Conservation (phyloP, 1,139 yeast genomes). For the Sugiyamaella paludigena region DNA sequence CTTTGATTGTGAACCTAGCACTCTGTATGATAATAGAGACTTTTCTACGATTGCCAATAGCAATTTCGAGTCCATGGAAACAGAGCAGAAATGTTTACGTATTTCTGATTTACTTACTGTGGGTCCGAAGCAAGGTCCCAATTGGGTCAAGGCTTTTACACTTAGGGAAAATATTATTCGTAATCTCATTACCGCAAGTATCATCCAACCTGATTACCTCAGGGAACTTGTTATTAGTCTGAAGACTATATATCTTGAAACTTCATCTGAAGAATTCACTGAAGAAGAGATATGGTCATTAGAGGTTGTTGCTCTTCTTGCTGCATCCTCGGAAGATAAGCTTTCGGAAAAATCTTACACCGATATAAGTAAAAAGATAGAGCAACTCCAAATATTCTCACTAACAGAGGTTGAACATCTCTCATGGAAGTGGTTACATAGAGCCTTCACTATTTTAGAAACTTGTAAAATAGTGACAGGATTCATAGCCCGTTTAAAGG, state of each 20-base stretch:
- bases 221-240: background rate
- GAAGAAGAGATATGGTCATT: slow-evolving; percentile 40
- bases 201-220: slow-evolving; percentile 14
- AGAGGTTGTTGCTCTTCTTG: slow-evolving; percentile 25
- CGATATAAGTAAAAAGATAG: slow-evolving; percentile 12
- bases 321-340: slow-evolving; percentile 20
- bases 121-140: slow-evolving; percentile 28
- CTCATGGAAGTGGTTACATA: slow-evolving; percentile 35
- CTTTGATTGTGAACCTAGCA: background rate
- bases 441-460: slow-evolving; percentile 33
- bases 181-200: slow-evolving; percentile 13
- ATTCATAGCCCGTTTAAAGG: slow-evolving; percentile 25
- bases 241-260: background rate
- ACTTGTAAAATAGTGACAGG: slow-evolving; percentile 29
- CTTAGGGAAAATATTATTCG: slow-evolving; percentile 28
- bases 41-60: slow-evolving; percentile 29
- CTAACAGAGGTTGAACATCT: slow-evolving; percentile 4
- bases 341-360: slow-evolving; percentile 16
- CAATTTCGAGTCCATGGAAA: slow-evolving; percentile 9
- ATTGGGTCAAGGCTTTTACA: slow-evolving; percentile 29
- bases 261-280: slow-evolving; percentile 27
- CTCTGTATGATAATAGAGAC: slow-evolving; percentile 34
- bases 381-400: slow-evolving; percentile 3
- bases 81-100: slow-evolving; percentile 7
- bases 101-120: slow-evolving; percentile 18